Evolutionary conservation across 192 early-diverging fungal species (phyloP).

Genomic region (Coemansia sp.): DNA sequence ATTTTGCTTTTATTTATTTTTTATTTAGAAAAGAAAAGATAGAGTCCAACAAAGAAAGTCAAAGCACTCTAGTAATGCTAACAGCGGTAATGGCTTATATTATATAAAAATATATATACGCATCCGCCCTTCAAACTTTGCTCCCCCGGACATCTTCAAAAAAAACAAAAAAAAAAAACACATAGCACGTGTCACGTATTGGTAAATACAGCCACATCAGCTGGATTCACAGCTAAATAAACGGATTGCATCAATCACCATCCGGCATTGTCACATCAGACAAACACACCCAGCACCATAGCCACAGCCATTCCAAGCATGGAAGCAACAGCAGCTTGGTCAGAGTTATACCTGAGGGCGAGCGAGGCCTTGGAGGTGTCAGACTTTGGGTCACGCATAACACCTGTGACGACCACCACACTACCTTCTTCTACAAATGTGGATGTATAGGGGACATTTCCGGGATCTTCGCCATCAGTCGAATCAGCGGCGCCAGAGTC

Average conservation of each 20-base stretch:
- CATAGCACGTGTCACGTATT: constrained; percentile 2
- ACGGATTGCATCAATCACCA: neutral
- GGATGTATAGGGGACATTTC: constrained; percentile 25
- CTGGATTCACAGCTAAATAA: neutral
- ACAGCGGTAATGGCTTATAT: neutral
- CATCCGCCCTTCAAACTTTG: neutral
- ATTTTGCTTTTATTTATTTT: neutral
- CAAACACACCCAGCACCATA: neutral
- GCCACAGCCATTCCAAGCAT: neutral
- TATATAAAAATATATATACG: neutral
- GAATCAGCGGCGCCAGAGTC: neutral
- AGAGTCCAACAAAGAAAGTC: neutral
- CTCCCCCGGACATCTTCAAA: neutral
- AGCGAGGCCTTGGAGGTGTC: constrained; percentile 1
- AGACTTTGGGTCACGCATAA: constrained; percentile 3
- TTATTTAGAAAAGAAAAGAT: neutral
- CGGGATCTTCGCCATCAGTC: neutral
- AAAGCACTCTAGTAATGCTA: neutral
- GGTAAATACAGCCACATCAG: constrained; percentile 8
- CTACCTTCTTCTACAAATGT: constrained; percentile 39
- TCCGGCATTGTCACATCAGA: neutral
- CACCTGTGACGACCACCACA: constrained; percentile 31
- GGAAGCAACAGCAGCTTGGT: neutral
- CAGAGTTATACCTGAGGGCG: neutral
- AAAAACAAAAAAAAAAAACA: too few species aligned